A percentile compares a stretch with the other conserved stretches of the same genome.
phyloP scores from a whole-genome alignment of 768 basidiomycete genomes.

The Suillus tomentosus region DNA sequence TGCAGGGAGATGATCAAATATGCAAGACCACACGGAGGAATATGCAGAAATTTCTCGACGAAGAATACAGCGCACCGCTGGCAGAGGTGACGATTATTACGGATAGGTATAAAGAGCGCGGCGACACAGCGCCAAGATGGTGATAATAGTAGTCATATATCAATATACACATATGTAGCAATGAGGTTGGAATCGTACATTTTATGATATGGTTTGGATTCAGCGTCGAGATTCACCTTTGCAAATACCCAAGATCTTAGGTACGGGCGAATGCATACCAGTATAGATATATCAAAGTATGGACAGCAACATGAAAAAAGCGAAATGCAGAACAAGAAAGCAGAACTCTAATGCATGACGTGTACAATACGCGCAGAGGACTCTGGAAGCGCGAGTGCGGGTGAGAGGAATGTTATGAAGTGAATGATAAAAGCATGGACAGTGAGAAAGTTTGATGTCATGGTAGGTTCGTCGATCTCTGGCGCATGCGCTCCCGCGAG shows the following conservation, averaged over 20 bases:
- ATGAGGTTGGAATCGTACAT: background rate
- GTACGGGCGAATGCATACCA: background rate
- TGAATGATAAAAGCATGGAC: background rate
- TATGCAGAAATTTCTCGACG: slow-evolving; percentile 1
- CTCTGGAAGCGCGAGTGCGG: too few relatives aligned
- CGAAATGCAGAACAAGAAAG: background rate
- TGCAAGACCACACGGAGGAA: background rate
- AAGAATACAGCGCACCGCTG: background rate
- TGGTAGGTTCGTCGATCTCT: slow-evolving; percentile 16
- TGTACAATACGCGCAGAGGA: background rate
- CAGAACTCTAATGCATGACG: background rate
- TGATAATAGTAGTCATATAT: background rate
- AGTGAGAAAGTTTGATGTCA: background rate
- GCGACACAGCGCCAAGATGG: background rate
- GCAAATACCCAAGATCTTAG: background rate
- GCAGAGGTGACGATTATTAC: background rate
- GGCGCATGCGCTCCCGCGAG: slow-evolving; percentile 6
- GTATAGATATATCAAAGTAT: background rate
- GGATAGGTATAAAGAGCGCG: background rate
- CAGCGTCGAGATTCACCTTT: background rate
- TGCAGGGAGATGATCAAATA: slow-evolving; percentile 2
- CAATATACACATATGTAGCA: background rate
- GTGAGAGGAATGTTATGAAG: slow-evolving; percentile 1
- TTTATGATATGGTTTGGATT: background rate
- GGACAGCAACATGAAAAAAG: background rate